Evolutionary conservation across 140 eudicot species (phyloP).

Genomic region (Cichorium intybus): DNA sequence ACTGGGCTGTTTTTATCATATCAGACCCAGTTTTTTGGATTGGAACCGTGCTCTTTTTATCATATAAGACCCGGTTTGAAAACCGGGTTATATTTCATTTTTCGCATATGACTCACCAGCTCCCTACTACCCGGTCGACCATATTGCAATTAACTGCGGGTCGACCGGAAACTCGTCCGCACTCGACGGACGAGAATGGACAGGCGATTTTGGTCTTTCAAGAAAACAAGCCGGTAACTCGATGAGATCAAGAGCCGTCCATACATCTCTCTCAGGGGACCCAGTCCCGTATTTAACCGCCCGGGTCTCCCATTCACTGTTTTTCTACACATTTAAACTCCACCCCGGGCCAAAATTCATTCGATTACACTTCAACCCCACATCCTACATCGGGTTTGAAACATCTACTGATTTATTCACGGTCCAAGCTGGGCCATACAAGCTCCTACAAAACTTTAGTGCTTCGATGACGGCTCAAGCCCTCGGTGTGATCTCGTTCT

Average conservation of each 20-base stretch:
- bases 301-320: slow-evolving; percentile 34
- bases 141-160: slow-evolving; percentile 49
- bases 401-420: slow-evolving; percentile 33
- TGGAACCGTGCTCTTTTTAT: too few relatives aligned
- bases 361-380: slow-evolving; percentile 48
- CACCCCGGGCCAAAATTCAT: slow-evolving; percentile 49
- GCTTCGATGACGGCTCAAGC: slow-evolving; percentile 41
- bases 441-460: slow-evolving; percentile 50
- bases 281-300: slow-evolving; percentile 49
- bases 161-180: slow-evolving; percentile 39
- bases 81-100: too few relatives aligned
- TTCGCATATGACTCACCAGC: slow-evolving; percentile 27
- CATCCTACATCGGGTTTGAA: slow-evolving; percentile 39
- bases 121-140: slow-evolving; percentile 33
- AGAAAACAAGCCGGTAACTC: slow-evolving; percentile 35
- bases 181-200: slow-evolving; percentile 47
- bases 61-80: too few relatives aligned
- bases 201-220: slow-evolving; percentile 21
- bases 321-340: slow-evolving; percentile 37
- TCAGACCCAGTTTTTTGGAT: too few relatives aligned
- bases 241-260: slow-evolving; percentile 28
- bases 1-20: too few relatives aligned
- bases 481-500: slow-evolving; percentile 32
- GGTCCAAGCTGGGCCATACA: slow-evolving; percentile 44
- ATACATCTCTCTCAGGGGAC: slow-evolving; percentile 39